Base-by-base conservation (phyloP, 2,329 filamentous ascomycete species). In the Fusarium oxysporum region DNA sequence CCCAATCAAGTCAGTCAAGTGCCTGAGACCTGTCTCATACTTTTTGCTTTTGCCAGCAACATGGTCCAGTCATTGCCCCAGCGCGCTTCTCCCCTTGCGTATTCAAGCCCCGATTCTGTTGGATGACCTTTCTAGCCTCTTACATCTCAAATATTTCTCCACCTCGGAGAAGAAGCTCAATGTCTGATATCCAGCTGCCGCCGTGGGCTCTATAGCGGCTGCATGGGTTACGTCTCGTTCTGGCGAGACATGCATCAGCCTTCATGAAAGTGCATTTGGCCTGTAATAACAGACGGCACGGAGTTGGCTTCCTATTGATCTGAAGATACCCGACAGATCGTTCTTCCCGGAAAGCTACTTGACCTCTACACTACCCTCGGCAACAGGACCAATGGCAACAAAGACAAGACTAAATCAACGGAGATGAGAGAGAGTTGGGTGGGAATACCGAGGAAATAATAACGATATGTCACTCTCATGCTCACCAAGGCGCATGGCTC, bases 231-330 rank as follows among this genome's bases (percentile, higher is more conserved):
- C 50, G 53, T 62, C 57, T 53, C 41, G 51, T 62, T 70, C n/a
- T 62, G 58, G 57, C 57, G 64, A 77, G 73, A 77, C 75, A 76
- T 74, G 64, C 75, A 48, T 64, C 64, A 60, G 54, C 38, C 57
- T 47, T 57, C 14, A 45, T 50, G 50, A 63, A 67, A 53, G 50
- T 60, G 47, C 61, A 47, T 65, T 50, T 58, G 53, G 51, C 63
- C 44, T 48, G 53, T 41, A 43, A 48, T 38, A 48, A 48, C 28
- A 58, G 40, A 43, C 48, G 50, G 35, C 61, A 32, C 44, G 54
- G 56, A 54, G 37, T 54, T 55, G 51, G 47, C 48, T 59, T 50
- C n/a, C 16, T 33, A 38, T 60, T 40, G 45, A 59, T 47, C 67
- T 54, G 45, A 47, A 48, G 55, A 70, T 69, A 53, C 33, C 38